Evolutionary conservation across 2,329 filamentous ascomycete genomes (phyloP), one percentile per base, ranked within the genome.

Genomic region (Boeremia exigua): DNA sequence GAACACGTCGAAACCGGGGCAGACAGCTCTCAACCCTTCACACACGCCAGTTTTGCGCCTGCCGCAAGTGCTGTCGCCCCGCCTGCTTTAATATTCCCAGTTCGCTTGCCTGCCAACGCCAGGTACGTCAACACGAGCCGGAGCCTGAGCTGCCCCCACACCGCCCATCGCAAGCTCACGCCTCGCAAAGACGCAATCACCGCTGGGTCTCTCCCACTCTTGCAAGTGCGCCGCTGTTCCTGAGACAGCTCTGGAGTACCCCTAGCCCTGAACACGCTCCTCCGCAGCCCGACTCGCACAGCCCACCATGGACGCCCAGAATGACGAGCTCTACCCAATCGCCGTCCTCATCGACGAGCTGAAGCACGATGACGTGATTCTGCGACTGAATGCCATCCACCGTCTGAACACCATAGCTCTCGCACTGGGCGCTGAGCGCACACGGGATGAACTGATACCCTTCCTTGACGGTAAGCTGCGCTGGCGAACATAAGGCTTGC

Each of bases 321-420:
- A 89, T 79, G 95, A 99, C 82, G 96, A 98, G 88, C 92, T 99
- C 74, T 99, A 98, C 80, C 95, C 95, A 78, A 99, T 99, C 84
- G 95, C 96, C 75, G 95, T 99, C 69, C 88, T 99, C 80, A 99
- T 99, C 80, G 95, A 99, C 80, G 95, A 99, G 86, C 86, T 99
- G 75, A 99, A 99, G 94, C 95, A 99, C 80, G 95, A 99, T 78
- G 96, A 99, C 84, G 95, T 99, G 69, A 86, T 98, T 65, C 88
- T 99, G 76, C 91, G 95, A 78, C 86, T 99, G 79, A 99, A 99
- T 80, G 95, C 95, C 74, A 99, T 99, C 77, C 94, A 96, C 81
- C 90, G 95, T 74, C 88, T 99, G 62, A 97, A 95, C 56, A 99
- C 95, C 62, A 99, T 99, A 81, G 95, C 96, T 73, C 88, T 99